phyloP scores from a whole-genome alignment of 768 basidiomycete species.

The Termitomyces bulborhizus region DNA sequence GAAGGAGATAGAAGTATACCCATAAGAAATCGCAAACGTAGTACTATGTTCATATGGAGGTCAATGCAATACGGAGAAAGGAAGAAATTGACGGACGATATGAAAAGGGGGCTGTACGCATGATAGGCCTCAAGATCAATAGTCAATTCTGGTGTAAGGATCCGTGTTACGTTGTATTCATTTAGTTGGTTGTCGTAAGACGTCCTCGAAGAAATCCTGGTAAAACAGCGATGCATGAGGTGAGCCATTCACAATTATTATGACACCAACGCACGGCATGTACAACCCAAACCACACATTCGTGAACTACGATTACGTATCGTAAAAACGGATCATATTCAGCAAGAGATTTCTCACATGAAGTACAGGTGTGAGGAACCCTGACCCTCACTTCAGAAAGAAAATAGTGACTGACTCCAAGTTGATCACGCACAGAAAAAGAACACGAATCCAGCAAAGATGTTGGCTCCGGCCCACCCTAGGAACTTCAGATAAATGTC shows the following conservation, averaged over 20 bases:
- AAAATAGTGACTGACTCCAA: background rate
- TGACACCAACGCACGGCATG: constrained; percentile 38
- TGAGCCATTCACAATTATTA: background rate
- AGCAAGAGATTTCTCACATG: constrained; percentile 31
- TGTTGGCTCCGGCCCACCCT: constrained; percentile 74
- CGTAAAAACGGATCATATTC: background rate
- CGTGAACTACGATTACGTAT: constrained; percentile 35
- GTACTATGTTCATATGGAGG: constrained; percentile 20
- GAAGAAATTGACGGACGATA: constrained; percentile 27
- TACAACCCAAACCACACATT: constrained; percentile 55
- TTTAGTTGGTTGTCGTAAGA: constrained; percentile 59
- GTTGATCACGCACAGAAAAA: constrained; percentile 47
- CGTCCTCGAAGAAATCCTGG: constrained; percentile 50
- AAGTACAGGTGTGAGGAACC: constrained; percentile 54
- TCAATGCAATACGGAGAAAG: background rate
- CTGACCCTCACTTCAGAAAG: constrained; percentile 12
- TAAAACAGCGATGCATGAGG: constrained; percentile 1
- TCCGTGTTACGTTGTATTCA: constrained; percentile 50
- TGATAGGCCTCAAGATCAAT: constrained; percentile 51
- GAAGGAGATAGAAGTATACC: constrained; percentile 15
- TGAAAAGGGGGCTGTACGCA: constrained; percentile 54
- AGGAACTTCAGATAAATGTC: background rate
- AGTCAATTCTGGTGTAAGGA: constrained; percentile 46
- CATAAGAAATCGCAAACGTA: constrained; percentile 75
- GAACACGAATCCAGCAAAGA: constrained; percentile 54